Conservation (phyloP, 2,329 filamentous ascomycete genomes). For the Aquanectria penicillioides region DNA sequence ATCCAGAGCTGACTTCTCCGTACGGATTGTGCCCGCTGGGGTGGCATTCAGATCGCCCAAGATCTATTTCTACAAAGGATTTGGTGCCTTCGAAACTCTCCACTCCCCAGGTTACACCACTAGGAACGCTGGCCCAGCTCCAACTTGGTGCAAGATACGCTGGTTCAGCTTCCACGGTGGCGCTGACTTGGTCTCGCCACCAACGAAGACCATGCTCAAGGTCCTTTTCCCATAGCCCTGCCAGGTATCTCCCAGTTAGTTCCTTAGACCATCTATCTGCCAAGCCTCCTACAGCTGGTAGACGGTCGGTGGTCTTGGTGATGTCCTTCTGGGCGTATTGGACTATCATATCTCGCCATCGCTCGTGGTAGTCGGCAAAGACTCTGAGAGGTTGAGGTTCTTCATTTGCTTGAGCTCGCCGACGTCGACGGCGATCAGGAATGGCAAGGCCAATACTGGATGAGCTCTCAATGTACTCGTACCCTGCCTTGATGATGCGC, state of each 20-base stretch:
- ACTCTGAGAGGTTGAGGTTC: no score
- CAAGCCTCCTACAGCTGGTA: slow-evolving; percentile 39
- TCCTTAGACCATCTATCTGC: slow-evolving; percentile 31
- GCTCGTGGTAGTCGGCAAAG: slow-evolving; percentile 23
- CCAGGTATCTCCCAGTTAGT: slow-evolving; percentile 35
- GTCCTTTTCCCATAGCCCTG: slow-evolving; percentile 38
- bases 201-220: slow-evolving; percentile 31
- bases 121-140: not conserved
- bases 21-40: not conserved
- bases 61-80: not conserved
- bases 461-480: slow-evolving; percentile 30
- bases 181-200: slow-evolving; percentile 9
- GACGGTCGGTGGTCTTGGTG: slow-evolving; percentile 31
- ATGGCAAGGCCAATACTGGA: no score
- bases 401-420: no score
- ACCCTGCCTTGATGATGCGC: slow-evolving; percentile 33
- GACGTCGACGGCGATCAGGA: no score
- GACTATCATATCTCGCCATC: slow-evolving; percentile 37
- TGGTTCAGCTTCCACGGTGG: slow-evolving; percentile 17
- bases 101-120: not conserved
- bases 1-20: not conserved
- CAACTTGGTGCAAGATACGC: not conserved
- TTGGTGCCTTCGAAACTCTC: not conserved
- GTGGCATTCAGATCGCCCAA: not conserved
- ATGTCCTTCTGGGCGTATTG: slow-evolving; percentile 37